phyloP scores from a whole-genome alignment of 495 filamentous ascomycete genomes.

The Penicillium samsonianum region DNA sequence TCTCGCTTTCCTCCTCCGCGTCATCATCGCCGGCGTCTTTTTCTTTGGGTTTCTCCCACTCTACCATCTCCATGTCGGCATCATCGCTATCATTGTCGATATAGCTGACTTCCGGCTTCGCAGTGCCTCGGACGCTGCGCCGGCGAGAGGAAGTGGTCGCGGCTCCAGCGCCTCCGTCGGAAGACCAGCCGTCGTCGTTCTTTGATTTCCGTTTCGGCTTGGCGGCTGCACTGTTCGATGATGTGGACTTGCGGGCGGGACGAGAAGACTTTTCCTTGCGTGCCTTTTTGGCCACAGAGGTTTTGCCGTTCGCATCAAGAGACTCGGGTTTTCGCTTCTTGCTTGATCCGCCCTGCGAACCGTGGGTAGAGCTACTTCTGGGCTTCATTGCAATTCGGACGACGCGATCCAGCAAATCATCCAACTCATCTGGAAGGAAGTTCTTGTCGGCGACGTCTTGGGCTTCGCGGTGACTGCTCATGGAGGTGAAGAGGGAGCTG shows the following conservation, averaged over 20 bases:
- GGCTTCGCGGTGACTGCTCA: slow-evolving; percentile 74
- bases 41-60: slow-evolving; percentile 28
- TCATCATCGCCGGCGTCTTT: slow-evolving; percentile 53
- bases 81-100: slow-evolving; percentile 56
- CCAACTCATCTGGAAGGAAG: slow-evolving; percentile 78
- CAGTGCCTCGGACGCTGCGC: slow-evolving; percentile 43
- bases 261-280: slow-evolving; percentile 39
- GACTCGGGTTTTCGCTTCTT: slow-evolving; percentile 55
- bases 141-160: slow-evolving; percentile 34
- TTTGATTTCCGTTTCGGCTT: slow-evolving; percentile 43
- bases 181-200: slow-evolving; percentile 46
- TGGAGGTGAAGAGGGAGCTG: slow-evolving; percentile 68
- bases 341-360: slow-evolving; percentile 20
- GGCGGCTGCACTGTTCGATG: slow-evolving; percentile 29
- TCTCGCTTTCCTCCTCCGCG: slow-evolving; percentile 36
- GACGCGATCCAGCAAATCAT: slow-evolving; percentile 72
- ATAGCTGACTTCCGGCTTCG: slow-evolving; percentile 47
- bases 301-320: slow-evolving; percentile 32
- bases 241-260: slow-evolving; percentile 43
- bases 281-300: slow-evolving; percentile 45
- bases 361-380: slow-evolving; percentile 30
- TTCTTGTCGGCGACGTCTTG: slow-evolving; percentile 81
- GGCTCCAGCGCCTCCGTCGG: slow-evolving; percentile 35
- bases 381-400: slow-evolving; percentile 50
- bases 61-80: slow-evolving; percentile 55